Base-by-base conservation (phyloP, 1,284 basidiomycete species). In the Cryptococcus hybrid region DNA sequence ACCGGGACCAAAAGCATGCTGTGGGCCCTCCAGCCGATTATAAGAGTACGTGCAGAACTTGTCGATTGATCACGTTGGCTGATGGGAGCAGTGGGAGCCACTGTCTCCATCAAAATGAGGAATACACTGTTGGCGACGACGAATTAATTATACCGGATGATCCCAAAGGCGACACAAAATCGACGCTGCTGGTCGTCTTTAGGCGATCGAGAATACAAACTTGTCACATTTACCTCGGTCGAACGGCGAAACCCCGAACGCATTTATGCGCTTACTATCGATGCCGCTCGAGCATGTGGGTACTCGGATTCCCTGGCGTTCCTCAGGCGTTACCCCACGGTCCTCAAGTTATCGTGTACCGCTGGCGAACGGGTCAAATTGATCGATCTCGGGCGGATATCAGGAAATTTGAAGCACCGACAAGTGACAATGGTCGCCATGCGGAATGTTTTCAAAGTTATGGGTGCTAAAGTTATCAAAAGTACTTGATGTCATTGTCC, bases 231-330 rank as follows among this genome's bases (percentile, higher is more conserved):
- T 71, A 80, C 84, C 12, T 85, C 93, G 1, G 87, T 90, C 0
- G 84, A 84, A 52, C 85, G 94, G 56, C 84, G 70, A 0, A 80
- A 97, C 71, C 87, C 91, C 5, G 84, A 90, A 51, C 85, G 89
- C 52, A 82, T 87, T 61, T 99, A 97, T 80, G 90, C 96, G 84
- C 88, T 99, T 47, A 92, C 95, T 9, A 97, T 99, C 62, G 95
- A 99, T 70, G 94, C 93, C 4, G 95, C 95, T 0, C 86, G 95
- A 34, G 90, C 90, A 3, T 93, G 91, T 43, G 96, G 95, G 1
- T 98, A 93, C 79, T 86, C 92, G 56, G 96, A 99, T 77, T 97
- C 94, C 7, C 81, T 98, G 9, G 97, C 96, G 77, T 97, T 98
- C 76, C 95, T 97, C 79, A 88, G 96, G 9, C 84, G 90, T 5